Conservation (phyloP, 768 basidiomycete species). For the Porpolomopsis calyptriformis region DNA sequence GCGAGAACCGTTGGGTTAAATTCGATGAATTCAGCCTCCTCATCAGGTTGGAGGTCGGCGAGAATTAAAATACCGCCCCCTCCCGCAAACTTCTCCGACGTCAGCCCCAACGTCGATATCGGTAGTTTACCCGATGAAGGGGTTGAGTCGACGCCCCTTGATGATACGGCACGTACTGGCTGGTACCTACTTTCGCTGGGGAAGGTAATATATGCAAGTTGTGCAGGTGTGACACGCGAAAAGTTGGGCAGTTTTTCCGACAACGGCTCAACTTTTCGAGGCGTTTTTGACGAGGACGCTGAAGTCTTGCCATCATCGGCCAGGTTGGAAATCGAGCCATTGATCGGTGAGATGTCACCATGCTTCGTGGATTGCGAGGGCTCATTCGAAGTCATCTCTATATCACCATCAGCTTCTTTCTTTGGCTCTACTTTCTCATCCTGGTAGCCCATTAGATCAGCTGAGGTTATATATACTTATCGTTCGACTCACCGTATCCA, state of each 20-base stretch:
- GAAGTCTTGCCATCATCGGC: conserved; percentile 31
- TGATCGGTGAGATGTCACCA: conserved; percentile 48
- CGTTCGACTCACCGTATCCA: conserved; percentile 62
- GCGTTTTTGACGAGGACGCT: conserved; percentile 28
- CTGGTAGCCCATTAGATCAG: conserved; percentile 27
- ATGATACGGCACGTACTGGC: conserved; percentile 75
- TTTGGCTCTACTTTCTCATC: conserved; percentile 45
- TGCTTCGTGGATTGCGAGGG: conserved; percentile 30
- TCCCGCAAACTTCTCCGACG: conserved; percentile 56
- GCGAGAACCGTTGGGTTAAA: conserved; percentile 30
- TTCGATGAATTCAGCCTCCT: conserved; percentile 66
- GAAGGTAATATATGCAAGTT: conserved; percentile 79
- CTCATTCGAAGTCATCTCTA: conserved; percentile 69
- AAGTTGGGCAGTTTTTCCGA: conserved; percentile 77
- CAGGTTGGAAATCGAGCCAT: conserved; percentile 41
- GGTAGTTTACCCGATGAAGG: conserved; percentile 21
- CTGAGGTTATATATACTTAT: neutral
- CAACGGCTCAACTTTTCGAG: conserved; percentile 63
- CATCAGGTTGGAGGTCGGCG: conserved; percentile 58
- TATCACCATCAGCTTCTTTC: conserved; percentile 49
- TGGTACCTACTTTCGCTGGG: conserved; percentile 70
- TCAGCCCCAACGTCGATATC: conserved; percentile 21
- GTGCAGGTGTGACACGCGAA: conserved; percentile 84
- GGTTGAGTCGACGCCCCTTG: conserved; percentile 20
- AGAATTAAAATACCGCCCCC: conserved; percentile 87